Conservation (phyloP, 2,329 filamentous ascomycete genomes). For the Sarocladium brachiariae region DNA sequence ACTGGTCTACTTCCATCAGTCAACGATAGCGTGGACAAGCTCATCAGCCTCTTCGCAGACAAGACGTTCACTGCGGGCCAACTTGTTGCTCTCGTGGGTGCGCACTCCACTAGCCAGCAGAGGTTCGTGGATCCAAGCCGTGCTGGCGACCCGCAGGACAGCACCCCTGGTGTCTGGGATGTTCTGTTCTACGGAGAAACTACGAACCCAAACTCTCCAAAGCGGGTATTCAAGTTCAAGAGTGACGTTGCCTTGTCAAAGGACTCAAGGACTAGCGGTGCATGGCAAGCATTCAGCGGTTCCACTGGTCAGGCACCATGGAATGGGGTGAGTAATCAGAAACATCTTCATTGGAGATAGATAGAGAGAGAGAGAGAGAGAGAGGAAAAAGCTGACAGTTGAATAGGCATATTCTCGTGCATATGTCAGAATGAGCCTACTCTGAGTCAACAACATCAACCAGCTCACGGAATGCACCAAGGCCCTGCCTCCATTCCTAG, state of each 20-base stretch:
- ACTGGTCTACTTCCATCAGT: slow-evolving; percentile 37
- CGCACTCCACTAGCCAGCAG: slow-evolving; percentile 43
- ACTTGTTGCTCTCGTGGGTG: slow-evolving; percentile 43
- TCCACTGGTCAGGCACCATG: slow-evolving; percentile 27
- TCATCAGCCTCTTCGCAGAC: slow-evolving; percentile 38
- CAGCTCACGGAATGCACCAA: slow-evolving; percentile 45
- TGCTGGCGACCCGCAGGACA: slow-evolving; percentile 40
- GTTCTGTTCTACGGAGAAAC: slow-evolving; percentile 38
- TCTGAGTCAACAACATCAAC: slow-evolving; percentile 49
- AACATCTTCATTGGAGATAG: no score
- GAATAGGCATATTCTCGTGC: slow-evolving; percentile 39
- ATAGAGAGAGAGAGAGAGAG: no score
- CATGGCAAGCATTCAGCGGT: slow-evolving; percentile 28
- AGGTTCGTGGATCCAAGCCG: slow-evolving; percentile 31
- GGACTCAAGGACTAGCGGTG: slow-evolving; percentile 20
- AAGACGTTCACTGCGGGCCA: slow-evolving; percentile 44
- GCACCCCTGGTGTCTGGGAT: slow-evolving; percentile 45
- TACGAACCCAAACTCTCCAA: slow-evolving; percentile 20
- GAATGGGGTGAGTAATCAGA: slow-evolving; percentile 27
- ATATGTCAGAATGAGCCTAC: slow-evolving; percentile 44
- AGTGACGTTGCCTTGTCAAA: slow-evolving; percentile 32
- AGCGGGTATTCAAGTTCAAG: slow-evolving; percentile 30
- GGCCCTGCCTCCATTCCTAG: slow-evolving; percentile 25
- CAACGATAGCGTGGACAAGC: slow-evolving; percentile 30
- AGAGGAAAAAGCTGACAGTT: neutral